Base-by-base conservation (phyloP, 2,329 filamentous ascomycete species). In the Aquanectria penicillioides region DNA sequence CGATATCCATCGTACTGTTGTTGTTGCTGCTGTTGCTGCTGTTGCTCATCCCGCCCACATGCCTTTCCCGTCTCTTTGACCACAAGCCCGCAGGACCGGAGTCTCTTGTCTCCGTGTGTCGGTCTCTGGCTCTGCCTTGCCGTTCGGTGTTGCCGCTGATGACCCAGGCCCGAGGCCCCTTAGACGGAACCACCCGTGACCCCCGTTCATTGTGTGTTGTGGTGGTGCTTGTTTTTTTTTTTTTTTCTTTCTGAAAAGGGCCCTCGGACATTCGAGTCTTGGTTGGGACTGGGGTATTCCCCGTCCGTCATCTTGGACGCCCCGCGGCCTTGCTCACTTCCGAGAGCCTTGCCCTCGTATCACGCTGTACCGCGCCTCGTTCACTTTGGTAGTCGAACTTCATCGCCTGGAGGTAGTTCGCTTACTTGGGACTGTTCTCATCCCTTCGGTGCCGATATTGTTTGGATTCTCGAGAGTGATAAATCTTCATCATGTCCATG, bases 401-500 rank as follows among this genome's bases (percentile, higher is more conserved):
- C 41, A 46, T 46, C 33, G 23, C 28, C 41, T 20, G 41, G 41
- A 33, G 33, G 41, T 31, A 46, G 41, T 28, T 26, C 41, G 41
- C 26, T 46, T 46, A 46, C 41, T 20, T 23, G 41, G 22, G 28
- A n/a, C 40, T 31, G 40, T 12, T 15, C 23, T 20, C 6, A 20
- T 28, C n/a, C 25, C 17, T 4, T 20, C 23, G 28, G 26, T 23
- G 6, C 28, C 28, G 41, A 28, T 33, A 28, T 20, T 23, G 38
- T 43, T 33, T 20, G 18, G 6, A 18, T 18, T 18, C 25, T 48
- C 25, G 37, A n/a, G 22, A 34, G 12, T 53, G 29, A 51, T 56
- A 44, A n/a, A 43, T 49, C 38, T 51, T 46, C 55, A 38, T 31
- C 52, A 60, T 60, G 57, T 60, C 46, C 52, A 23, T 36, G 40